Percentiles rank a stretch among this genome's conserved stretches.
Evolutionary conservation across 2,329 filamentous ascomycete genomes (phyloP).

Genomic region (Aspergillus tubingensis): DNA sequence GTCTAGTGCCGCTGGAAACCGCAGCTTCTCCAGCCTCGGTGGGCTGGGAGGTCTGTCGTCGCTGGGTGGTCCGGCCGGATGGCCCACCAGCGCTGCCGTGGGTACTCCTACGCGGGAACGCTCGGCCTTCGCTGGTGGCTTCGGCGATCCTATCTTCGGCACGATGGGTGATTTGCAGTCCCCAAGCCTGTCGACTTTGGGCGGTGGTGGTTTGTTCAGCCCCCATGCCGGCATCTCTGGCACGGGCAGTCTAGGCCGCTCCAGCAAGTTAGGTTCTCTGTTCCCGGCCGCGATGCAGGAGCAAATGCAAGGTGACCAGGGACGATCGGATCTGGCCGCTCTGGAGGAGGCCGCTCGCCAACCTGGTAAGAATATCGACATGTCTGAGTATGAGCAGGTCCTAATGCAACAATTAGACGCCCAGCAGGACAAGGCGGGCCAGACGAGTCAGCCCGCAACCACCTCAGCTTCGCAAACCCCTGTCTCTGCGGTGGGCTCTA

Average conservation of each 20-base stretch:
- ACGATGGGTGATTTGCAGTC: slow-evolving; percentile 73
- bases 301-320: slow-evolving; percentile 69
- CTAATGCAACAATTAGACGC: slow-evolving; percentile 22
- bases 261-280: slow-evolving; percentile 81
- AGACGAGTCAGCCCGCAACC: slow-evolving; percentile 31
- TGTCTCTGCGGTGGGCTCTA: slow-evolving; percentile 37
- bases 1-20: slow-evolving; percentile 76
- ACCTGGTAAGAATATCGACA: slow-evolving; percentile 47
- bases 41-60: slow-evolving; percentile 55
- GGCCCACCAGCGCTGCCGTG: slow-evolving; percentile 65
- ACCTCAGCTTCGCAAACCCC: slow-evolving; percentile 40
- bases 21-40: slow-evolving; percentile 67
- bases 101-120: slow-evolving; percentile 69
- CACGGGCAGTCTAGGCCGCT: slow-evolving; percentile 69
- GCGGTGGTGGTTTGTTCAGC: slow-evolving; percentile 62
- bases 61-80: slow-evolving; percentile 53
- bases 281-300: slow-evolving; percentile 90
- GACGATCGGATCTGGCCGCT: slow-evolving; percentile 63
- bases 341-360: slow-evolving; percentile 61
- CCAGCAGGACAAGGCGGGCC: slow-evolving; percentile 34
- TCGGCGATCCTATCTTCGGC: slow-evolving; percentile 68
- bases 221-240: slow-evolving; percentile 55
- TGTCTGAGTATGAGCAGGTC: not conserved
- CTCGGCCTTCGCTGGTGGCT: slow-evolving; percentile 51
- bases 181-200: slow-evolving; percentile 42